Percentiles rank a stretch among this genome's conserved stretches.
These are phyloP conservation scores for Brassica balearica DNA, from an alignment of 441 rosid genomes.

Conservation along the genomic window DNA sequence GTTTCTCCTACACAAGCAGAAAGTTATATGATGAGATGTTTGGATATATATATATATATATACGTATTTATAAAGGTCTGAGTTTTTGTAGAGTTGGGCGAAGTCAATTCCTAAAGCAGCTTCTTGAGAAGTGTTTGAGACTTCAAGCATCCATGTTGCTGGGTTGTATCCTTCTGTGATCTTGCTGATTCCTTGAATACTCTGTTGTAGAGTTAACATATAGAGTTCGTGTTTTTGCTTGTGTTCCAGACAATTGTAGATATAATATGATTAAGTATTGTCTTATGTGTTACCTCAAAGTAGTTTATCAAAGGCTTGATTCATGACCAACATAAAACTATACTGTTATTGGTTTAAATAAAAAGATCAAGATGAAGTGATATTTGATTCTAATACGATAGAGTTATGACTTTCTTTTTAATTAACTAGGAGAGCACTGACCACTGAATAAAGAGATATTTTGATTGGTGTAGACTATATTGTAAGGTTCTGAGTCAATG, in stretches of 20 bases:
- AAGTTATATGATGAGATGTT: too few relatives aligned
- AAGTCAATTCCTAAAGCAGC: conserved; percentile 65
- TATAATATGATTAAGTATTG: not conserved
- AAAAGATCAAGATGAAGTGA: too few relatives aligned
- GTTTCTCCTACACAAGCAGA: conserved; percentile 61
- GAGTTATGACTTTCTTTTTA: too few relatives aligned
- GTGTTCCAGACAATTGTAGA: not conserved
- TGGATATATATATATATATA: not conserved
- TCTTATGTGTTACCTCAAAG: conserved; percentile 60
- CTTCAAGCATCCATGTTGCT: conserved; percentile 94
- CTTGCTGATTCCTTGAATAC: conserved; percentile 60
- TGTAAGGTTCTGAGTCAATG: too few relatives aligned
- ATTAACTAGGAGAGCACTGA: too few relatives aligned
- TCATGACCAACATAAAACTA: conserved; percentile 53
- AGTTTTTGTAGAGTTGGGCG: conserved; percentile 60
- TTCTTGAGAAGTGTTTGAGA: conserved; percentile 64
- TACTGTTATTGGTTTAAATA: too few relatives aligned
- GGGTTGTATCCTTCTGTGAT: conserved; percentile 84
- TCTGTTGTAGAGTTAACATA: conserved; percentile 47
- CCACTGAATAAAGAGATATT: too few relatives aligned
- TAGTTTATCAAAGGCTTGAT: conserved; percentile 62
- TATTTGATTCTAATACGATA: too few relatives aligned
- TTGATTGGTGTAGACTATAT: too few relatives aligned
- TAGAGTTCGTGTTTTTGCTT: conserved; percentile 18
- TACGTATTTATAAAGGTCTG: conserved; percentile 64